Percentiles rank a stretch among this genome's conserved stretches.
These are phyloP conservation scores for Pleomassaria siparia DNA, from an alignment of 2,329 filamentous ascomycete genomes.

Conservation along the genomic window DNA sequence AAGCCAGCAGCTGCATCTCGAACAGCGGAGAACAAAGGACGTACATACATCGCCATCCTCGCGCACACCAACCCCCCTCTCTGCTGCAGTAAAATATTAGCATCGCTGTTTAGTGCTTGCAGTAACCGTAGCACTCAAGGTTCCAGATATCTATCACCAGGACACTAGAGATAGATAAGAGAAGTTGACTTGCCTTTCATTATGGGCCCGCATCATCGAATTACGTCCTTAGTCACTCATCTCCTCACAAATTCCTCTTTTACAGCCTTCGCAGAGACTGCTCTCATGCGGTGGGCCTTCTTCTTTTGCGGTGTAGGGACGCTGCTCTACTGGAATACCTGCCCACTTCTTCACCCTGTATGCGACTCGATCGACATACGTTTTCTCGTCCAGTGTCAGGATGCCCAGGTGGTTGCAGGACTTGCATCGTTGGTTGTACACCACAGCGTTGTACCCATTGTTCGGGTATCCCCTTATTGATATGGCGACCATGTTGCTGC, in stretches of 20 bases:
- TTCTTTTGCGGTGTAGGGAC: background rate
- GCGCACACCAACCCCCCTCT: no score
- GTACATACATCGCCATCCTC: no score
- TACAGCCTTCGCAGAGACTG: slow-evolving; percentile 13
- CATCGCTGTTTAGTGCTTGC: no score
- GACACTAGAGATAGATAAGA: no score
- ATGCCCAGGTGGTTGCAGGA: slow-evolving; percentile 17
- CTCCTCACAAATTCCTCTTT: slow-evolving; percentile 11
- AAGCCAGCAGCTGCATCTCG: no score
- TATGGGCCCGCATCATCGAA: no score
- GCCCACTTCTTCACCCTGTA: slow-evolving; percentile 27
- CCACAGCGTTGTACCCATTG: slow-evolving; percentile 21
- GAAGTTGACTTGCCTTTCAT: no score
- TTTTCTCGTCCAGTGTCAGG: slow-evolving; percentile 16
- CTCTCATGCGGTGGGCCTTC: slow-evolving; percentile 10
- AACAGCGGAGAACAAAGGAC: no score
- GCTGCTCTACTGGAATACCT: slow-evolving; percentile 12
- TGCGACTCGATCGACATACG: slow-evolving; percentile 23
- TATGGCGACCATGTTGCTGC: slow-evolving; percentile 16
- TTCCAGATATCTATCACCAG: no score
- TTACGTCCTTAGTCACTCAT: background rate
- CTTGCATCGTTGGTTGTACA: slow-evolving; percentile 22
- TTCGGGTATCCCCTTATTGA: slow-evolving; percentile 14
- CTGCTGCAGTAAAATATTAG: no score
- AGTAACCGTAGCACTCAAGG: no score